phyloP scores from a whole-genome alignment of 495 filamentous ascomycete species.

The Stereocaulon alpinum region DNA sequence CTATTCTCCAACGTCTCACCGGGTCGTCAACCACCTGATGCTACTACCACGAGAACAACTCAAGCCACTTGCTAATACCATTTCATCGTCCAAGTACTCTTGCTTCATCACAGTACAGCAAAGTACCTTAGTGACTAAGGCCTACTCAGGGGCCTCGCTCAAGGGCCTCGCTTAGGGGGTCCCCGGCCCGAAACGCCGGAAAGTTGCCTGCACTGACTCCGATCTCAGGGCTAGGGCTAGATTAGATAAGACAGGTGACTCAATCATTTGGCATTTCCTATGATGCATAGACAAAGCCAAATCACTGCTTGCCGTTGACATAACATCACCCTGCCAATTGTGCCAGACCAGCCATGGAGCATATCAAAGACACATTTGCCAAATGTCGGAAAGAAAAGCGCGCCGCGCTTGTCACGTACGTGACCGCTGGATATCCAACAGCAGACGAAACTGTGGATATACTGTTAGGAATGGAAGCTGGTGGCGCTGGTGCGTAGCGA shows the following conservation, averaged over 20 bases:
- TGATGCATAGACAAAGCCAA: not conserved
- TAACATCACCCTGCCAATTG: not conserved
- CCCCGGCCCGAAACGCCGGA: no score
- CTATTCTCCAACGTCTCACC: no score
- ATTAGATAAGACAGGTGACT: constrained; percentile 1
- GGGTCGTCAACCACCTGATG: no score
- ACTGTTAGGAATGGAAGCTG: constrained; percentile 80
- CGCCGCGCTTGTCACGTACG: constrained; percentile 82
- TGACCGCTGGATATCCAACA: constrained; percentile 90
- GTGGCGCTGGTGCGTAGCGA: constrained; percentile 63
- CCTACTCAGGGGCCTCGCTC: no score
- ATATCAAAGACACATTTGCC: constrained; percentile 75
- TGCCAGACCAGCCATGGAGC: constrained; percentile 46
- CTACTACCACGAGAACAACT: no score
- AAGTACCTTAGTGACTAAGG: no score
- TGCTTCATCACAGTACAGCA: no score
- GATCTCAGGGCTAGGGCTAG: not conserved
- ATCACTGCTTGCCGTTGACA: not conserved
- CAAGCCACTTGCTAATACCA: no score
- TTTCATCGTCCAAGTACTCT: no score
- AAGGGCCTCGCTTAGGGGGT: no score
- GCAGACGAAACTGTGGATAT: constrained; percentile 70
- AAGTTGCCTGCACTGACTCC: not conserved
- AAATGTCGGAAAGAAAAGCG: constrained; percentile 65
- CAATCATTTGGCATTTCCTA: not conserved